Conservation (phyloP, 2,329 filamentous ascomycete genomes). For the Thermoascus crustaceus region DNA sequence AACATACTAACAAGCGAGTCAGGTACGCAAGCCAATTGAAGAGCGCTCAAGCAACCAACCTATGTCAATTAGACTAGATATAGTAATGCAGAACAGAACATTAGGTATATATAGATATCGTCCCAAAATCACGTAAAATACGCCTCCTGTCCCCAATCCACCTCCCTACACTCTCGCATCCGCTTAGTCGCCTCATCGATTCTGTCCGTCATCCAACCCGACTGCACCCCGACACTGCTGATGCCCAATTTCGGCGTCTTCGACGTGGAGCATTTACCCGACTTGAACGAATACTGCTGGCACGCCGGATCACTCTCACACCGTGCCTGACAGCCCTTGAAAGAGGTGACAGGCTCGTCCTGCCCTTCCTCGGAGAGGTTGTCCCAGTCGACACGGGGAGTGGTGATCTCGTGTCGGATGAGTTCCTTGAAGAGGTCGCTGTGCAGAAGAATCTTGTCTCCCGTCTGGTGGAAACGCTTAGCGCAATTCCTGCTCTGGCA, state of each 20-base stretch:
- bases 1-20: no score
- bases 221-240: constrained; percentile 15
- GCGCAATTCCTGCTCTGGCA: not conserved
- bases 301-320: constrained; percentile 21
- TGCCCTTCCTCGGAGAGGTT: constrained; percentile 28
- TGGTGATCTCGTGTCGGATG: constrained; percentile 24
- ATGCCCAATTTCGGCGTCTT: constrained; percentile 23
- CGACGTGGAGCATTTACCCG: constrained; percentile 21
- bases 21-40: no score
- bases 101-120: no score
- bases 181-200: constrained; percentile 11
- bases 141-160: constrained; percentile 41
- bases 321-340: constrained; percentile 23
- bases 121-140: no score
- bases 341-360: constrained; percentile 15
- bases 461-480: constrained; percentile 12
- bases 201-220: constrained; percentile 25
- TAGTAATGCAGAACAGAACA: no score
- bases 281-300: constrained; percentile 19
- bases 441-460: constrained; percentile 23
- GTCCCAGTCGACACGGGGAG: constrained; percentile 25
- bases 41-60: no score
- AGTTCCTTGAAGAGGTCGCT: constrained; percentile 31
- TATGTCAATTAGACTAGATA: no score
- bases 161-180: constrained; percentile 22